Base-by-base conservation (phyloP, 2,329 filamentous ascomycete species). In the Fusarium solani-melongenae region DNA sequence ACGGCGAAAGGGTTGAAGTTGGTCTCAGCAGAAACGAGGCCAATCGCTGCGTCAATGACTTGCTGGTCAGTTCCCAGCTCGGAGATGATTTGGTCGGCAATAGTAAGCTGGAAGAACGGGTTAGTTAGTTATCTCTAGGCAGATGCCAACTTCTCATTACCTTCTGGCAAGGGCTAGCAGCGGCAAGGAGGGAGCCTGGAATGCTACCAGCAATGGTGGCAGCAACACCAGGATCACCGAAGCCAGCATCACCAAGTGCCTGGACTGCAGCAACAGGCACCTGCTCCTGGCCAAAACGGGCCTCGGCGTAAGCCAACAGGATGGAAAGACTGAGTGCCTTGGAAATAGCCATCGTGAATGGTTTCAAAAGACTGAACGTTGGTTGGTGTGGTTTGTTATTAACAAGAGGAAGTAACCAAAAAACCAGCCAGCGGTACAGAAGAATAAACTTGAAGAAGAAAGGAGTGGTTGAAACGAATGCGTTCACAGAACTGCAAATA, bases 1-100 rank as follows among this genome's bases (percentile, higher is more conserved):
- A 88, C 87, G 64, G 82, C 88, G 73, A 90, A 92, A 60, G 90
- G 90, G 84, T 93, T 93, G 84, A 92, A 92, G 87, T 93, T 93
- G 82, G 92, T 91, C 85, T 93, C 91, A 5, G 91, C 91, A 29
- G 88, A 87, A 15, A 93, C 91, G 39, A 93, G 86, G 17, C 87
- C 88, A 66, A 87, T 87, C 20, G 92, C 92, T 22, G 89, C 91
- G 15, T 87, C 85, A 66, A 93, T 84, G 72, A 91, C 90, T 69
- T 86, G 83, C n/a, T 86, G 82, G 74, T 89, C 89, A 53, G 83
- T 87, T 62, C 91, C 92, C 36, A 92, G 90, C 62, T 88, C 82
- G 10, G 86, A 77, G 70, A 93, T 86, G 78, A 93, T 92, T 76
- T 90, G 79, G 78, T 93, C 92, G 71, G 90, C 92, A 53, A 90